Evolutionary conservation across 192 early-diverging fungal species (phyloP), one percentile per base, ranked within the genome.

Genomic region (Radiomyces spectabilis): DNA sequence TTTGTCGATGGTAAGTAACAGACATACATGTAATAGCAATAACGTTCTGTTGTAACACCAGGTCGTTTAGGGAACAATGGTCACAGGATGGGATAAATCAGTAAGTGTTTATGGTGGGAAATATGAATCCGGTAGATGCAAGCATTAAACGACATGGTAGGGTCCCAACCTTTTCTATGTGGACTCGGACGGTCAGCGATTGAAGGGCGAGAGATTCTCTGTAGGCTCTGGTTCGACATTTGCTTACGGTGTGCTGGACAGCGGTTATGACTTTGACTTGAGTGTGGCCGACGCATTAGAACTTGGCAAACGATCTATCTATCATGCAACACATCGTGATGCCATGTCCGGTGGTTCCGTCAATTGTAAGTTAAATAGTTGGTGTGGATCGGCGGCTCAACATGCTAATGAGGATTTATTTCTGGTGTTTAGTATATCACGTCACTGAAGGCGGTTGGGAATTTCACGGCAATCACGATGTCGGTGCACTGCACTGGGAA

Each of bases 221-320:
- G 97, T 99, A 30, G 97, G 97, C 10, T 96, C 93, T 16, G 97
- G 97, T n/a, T 93, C 94, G 21, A 94, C 94, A 18, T 99, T 92
- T 76, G 97, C 97, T 7, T 99, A 99, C 70, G 95, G 97, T 78
- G 87, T 99, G 34, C 75, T 99, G 55, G 97, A 97, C 63, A 74
- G 81, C 41, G 89, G 85, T 55, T 97, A 92, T 72, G 77, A 79
- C 44, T 80, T 65, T 62, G 91, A 98, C 57, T 57, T 99, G 70
- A 72, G 75, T 4, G 76, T 82, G 2, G 80, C 79, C 2, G 93
- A 97, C 64, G 97, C 97, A 24, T 76, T 88, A 53, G 97, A 97
- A 38, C 65, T 99, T 39, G 95, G 88, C 13, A 79, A 85, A 59
- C 76, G 93, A 26, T 80, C 95, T 5, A 95, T 99, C 56, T 95